Percentiles rank a stretch among this genome's conserved stretches.
phyloP scores from a whole-genome alignment of 2,329 filamentous ascomycete species.

The Herpotrichia juniperi region DNA sequence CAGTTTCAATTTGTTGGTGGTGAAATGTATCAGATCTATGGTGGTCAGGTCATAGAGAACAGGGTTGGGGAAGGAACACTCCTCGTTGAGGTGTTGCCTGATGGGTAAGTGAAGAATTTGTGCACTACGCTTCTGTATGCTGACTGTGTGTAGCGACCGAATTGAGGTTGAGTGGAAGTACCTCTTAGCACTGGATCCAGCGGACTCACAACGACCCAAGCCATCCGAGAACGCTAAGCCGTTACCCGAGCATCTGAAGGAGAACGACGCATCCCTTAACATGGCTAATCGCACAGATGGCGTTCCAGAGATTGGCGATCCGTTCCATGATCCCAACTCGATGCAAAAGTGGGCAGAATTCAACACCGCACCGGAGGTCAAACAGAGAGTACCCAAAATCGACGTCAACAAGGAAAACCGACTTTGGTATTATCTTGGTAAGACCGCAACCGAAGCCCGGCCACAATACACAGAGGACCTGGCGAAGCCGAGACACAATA shows the following conservation, averaged over 20 bases:
- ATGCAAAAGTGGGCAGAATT: slow-evolving; percentile 70
- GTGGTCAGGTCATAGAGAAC: slow-evolving; percentile 86
- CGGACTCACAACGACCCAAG: slow-evolving; percentile 74
- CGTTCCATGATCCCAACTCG: slow-evolving; percentile 54
- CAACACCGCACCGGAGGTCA: slow-evolving; percentile 56
- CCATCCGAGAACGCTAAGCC: slow-evolving; percentile 75
- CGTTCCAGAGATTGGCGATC: slow-evolving; percentile 54
- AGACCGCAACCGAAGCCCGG: slow-evolving; percentile 85
- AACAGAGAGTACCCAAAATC: slow-evolving; percentile 66
- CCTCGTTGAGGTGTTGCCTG: slow-evolving; percentile 82
- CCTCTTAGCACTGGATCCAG: slow-evolving; percentile 73
- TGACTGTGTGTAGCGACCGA: slow-evolving; percentile 61
- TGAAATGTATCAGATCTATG: slow-evolving; percentile 89
- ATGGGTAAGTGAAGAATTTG: slow-evolving; percentile 66
- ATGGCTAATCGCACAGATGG: slow-evolving; percentile 57
- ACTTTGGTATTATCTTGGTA: slow-evolving; percentile 88
- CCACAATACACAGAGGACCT: slow-evolving; percentile 89
- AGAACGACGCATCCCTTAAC: slow-evolving; percentile 52
- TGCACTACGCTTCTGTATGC: slow-evolving; percentile 5
- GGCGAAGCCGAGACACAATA: slow-evolving; percentile 65
- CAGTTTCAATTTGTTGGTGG: slow-evolving; percentile 80
- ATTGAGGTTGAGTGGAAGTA: slow-evolving; percentile 87
- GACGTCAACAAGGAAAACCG: slow-evolving; percentile 75
- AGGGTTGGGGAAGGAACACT: slow-evolving; percentile 74
- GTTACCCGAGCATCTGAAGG: slow-evolving; percentile 64